Base-by-base conservation (phyloP, 2,329 filamentous ascomycete species). In the Ceratocystis destructans region DNA sequence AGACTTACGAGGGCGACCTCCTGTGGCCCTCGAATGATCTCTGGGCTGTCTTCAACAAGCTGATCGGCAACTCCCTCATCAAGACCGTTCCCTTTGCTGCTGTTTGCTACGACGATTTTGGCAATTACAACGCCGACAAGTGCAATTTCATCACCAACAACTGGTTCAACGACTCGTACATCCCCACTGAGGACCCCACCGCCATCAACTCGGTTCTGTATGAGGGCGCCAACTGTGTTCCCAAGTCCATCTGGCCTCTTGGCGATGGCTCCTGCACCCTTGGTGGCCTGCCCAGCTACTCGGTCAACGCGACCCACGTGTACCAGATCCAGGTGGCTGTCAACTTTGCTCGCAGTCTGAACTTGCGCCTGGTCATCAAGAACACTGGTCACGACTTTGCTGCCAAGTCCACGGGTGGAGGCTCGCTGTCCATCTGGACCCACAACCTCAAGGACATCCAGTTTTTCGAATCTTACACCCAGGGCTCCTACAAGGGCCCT, bases 331-430 rank as follows among this genome's bases (percentile, higher is more conserved):
- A 80, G 72, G 73, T 77, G 1, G 75, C 77, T 0, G 71, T 81
- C 53, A 79, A 79, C 68, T 78, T 81, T 68, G 79, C 79, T 15
- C 74, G 76, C 6, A 75, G 74, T 31, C 70, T 74, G 6, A 79
- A 81, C 70, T 73, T 82, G 53, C 79, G 80, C 1, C 72, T 82
- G n/a, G 76, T 82, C 53, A 74, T 83, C 67, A 80, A 72, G 64
- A 76, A 82, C 73, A 83, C 80, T 0, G 80, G 79, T 33, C 81
- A 83, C 70, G 79, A 82, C 69, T 82, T 79, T 69, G 73, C 76
- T 45, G 75, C 75, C 25, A 74, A 72, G 25, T 77, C 75, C 1
- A 74, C 73, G 12, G 76, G 77, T n/a, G 71, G 71, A n/a, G 75
- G 76, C n/a, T 71, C 73, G n/a, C 69, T 78, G 22, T 72, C 73